Percentiles rank a stretch among this genome's conserved stretches.
Evolutionary conservation across 1,139 yeast species (phyloP).

Genomic region (Hansenula sp.): DNA sequence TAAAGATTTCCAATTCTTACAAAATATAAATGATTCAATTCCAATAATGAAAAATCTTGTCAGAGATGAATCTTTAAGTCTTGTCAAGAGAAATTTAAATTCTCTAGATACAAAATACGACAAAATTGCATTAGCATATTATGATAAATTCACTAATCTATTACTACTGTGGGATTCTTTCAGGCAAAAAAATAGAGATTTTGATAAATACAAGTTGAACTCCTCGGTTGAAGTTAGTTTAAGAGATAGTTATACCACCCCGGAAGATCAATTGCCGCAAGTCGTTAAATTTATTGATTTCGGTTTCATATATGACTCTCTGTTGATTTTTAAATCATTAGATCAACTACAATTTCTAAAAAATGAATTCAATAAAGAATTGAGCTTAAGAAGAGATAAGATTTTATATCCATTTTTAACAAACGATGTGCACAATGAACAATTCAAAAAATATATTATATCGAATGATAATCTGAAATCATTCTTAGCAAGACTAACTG

Average conservation of each 20-base stretch:
- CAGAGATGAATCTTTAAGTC: conserved; percentile 72
- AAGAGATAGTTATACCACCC: conserved; percentile 43
- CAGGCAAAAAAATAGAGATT: conserved; percentile 36
- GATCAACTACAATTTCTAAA: conserved; percentile 60
- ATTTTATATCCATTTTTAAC: conserved; percentile 63
- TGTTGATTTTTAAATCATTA: conserved; percentile 74
- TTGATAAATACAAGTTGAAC: conserved; percentile 66
- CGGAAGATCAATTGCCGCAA: conserved; percentile 21
- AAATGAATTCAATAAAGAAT: conserved; percentile 65
- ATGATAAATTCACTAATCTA: conserved; percentile 50
- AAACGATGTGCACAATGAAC: conserved; percentile 22
- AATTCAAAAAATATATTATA: conserved; percentile 22
- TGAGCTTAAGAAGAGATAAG: conserved; percentile 69
- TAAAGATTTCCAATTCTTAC: conserved; percentile 73
- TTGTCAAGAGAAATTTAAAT: conserved; percentile 68
- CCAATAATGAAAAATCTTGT: conserved; percentile 77
- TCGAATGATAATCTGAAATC: conserved; percentile 41
- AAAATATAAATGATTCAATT: conserved; percentile 65
- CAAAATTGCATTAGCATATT: conserved; percentile 57
- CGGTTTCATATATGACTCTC: conserved; percentile 74
- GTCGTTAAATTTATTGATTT: conserved; percentile 39
- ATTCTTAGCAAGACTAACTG: conserved; percentile 62
- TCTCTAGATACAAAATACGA: conserved; percentile 58
- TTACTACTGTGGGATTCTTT: conserved; percentile 54
- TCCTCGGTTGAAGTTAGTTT: conserved; percentile 81